A percentile compares a stretch with the other conserved stretches of the same genome.
Conservation (phyloP, 176 grass and related monocot genomes). For the Avena eriantha region DNA sequence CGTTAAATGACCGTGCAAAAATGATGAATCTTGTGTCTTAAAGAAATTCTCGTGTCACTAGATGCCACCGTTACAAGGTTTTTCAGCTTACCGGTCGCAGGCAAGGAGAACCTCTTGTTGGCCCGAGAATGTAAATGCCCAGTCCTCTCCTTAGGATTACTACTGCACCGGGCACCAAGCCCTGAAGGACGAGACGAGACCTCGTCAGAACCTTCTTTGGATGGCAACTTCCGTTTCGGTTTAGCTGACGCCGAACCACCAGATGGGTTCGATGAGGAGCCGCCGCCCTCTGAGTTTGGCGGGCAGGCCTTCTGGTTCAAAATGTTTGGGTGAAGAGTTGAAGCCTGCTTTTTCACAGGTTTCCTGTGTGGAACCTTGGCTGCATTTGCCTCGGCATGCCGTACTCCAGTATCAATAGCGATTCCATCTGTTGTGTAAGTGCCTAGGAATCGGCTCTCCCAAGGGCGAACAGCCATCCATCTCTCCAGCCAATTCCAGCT, state of each 20-base stretch:
- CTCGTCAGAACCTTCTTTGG: slow-evolving; percentile 62
- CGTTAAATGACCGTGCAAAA: neutral
- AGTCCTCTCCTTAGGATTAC: slow-evolving; percentile 82
- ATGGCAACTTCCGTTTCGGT: slow-evolving; percentile 60
- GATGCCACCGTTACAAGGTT: slow-evolving; percentile 19
- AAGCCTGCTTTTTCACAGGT: slow-evolving; percentile 59
- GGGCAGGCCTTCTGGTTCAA: slow-evolving; percentile 53
- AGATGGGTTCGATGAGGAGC: slow-evolving; percentile 52
- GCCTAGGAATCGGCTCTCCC: slow-evolving; percentile 94
- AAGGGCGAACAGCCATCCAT: slow-evolving; percentile 94
- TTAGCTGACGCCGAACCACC: slow-evolving; percentile 48
- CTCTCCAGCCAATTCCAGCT: slow-evolving; percentile 99
- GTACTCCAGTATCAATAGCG: slow-evolving; percentile 38
- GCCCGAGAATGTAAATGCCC: slow-evolving; percentile 47
- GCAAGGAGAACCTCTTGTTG: slow-evolving; percentile 76
- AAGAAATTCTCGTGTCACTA: neutral
- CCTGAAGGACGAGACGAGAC: slow-evolving; percentile 51
- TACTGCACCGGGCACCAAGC: slow-evolving; percentile 54
- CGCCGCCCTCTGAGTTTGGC: slow-evolving; percentile 58
- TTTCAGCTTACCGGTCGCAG: slow-evolving; percentile 50
- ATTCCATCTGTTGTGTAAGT: slow-evolving; percentile 59
- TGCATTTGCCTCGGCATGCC: slow-evolving; percentile 46
- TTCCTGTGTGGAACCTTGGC: slow-evolving; percentile 49
- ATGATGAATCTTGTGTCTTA: neutral
- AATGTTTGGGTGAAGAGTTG: slow-evolving; percentile 51